These are phyloP conservation scores for Termitomyces sp. DNA, from an alignment of 768 basidiomycete genomes.

Conservation along the genomic window DNA sequence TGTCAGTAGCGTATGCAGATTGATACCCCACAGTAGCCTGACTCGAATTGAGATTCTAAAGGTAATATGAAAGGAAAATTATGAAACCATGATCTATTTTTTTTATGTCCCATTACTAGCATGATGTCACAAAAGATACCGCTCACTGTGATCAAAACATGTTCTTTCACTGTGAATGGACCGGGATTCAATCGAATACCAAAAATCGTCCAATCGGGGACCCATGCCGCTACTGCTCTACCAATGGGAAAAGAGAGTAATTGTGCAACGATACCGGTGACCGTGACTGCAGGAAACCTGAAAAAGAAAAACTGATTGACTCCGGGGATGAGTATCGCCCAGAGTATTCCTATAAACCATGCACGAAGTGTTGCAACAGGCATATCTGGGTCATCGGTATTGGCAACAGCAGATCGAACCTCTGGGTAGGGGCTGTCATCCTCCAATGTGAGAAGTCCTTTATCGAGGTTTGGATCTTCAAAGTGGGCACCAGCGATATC, in stretches of 20 bases:
- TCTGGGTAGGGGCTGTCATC: conserved; percentile 79
- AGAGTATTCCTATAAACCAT: conserved; percentile 49
- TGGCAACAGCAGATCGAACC: conserved; percentile 64
- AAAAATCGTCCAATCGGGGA: conserved; percentile 53
- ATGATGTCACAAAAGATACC: background rate
- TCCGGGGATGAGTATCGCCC: conserved; percentile 51
- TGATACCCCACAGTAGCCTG: conserved; percentile 56
- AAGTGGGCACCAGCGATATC: conserved; percentile 31
- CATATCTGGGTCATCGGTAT: conserved; percentile 58
- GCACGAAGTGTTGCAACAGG: conserved; percentile 44
- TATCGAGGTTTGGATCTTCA: conserved; percentile 42
- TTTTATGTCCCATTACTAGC: background rate
- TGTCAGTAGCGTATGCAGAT: conserved; percentile 68
- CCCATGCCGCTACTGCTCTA: conserved; percentile 41
- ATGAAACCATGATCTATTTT: conserved; percentile 29
- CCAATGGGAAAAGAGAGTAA: conserved; percentile 69
- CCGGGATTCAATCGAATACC: conserved; percentile 68
- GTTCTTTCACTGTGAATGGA: conserved; percentile 73
- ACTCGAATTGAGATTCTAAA: background rate
- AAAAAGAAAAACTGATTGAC: conserved; percentile 54
- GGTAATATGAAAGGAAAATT: conserved; percentile 16
- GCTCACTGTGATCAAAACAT: conserved; percentile 52
- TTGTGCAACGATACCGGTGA: conserved; percentile 55
- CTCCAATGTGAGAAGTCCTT: conserved; percentile 33
- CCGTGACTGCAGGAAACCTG: conserved; percentile 34